These are phyloP conservation scores for Heracleum sosnowskyi DNA, from an alignment of 129 eudicot species.

Conservation along the genomic window DNA sequence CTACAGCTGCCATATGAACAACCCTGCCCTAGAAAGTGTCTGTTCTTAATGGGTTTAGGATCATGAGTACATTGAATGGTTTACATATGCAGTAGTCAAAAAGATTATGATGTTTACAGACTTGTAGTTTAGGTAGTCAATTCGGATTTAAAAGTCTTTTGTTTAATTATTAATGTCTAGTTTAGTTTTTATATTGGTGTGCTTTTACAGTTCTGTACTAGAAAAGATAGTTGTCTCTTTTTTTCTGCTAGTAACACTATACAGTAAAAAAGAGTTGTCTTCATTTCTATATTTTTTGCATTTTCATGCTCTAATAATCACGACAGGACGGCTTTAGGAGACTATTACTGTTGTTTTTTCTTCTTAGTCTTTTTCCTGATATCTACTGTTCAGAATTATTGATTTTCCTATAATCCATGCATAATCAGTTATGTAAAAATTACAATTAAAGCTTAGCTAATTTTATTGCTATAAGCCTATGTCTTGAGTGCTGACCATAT, in stretches of 20 bases:
- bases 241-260: not conserved
- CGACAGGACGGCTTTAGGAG: not conserved
- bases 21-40: not conserved
- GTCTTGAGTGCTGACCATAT: not conserved
- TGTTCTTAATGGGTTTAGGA: not conserved
- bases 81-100: not conserved
- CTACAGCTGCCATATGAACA: too few species aligned
- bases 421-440: not conserved
- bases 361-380: not conserved
- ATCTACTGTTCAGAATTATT: not conserved
- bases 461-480: not conserved
- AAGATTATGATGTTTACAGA: not conserved
- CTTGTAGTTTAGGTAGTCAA: not conserved
- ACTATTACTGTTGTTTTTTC: not conserved
- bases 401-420: not conserved
- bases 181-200: not conserved
- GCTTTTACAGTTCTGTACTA: not conserved
- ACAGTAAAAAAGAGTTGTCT: not conserved
- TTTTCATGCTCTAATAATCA: not conserved
- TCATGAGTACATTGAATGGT: not conserved
- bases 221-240: not conserved
- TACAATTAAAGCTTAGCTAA: not conserved
- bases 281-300: not conserved
- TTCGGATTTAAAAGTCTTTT: not conserved
- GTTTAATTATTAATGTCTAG: not conserved